A percentile compares a stretch with the other conserved stretches of the same genome.
Evolutionary conservation across 176 grass and related monocot genomes (phyloP).

Genomic region (Alloteropsis semialata): DNA sequence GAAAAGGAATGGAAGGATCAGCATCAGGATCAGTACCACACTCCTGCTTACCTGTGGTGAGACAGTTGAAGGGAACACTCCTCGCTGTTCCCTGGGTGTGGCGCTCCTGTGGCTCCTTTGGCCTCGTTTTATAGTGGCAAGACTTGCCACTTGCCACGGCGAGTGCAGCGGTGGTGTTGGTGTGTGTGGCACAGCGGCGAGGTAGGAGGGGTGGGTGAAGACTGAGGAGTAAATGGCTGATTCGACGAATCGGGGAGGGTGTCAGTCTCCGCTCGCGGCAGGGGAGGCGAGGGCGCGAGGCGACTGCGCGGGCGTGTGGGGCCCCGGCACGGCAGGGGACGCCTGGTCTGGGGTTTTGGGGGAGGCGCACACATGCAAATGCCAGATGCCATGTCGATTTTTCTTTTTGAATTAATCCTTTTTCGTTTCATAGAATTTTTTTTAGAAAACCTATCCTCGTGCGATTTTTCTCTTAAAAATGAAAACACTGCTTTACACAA

Average conservation of each 20-base stretch:
- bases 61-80: neutral
- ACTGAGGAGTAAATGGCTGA: constrained; percentile 36
- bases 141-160: neutral
- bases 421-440: too few species aligned
- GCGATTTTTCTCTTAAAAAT: too few species aligned
- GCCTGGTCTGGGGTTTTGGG: neutral
- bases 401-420: neutral
- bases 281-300: neutral
- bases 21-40: constrained; percentile 1
- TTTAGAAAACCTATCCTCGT: too few species aligned
- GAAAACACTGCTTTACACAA: too few species aligned
- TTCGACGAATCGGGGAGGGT: constrained; percentile 51
- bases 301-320: neutral
- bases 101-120: neutral
- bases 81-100: neutral
- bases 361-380: neutral
- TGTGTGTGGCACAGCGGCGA: neutral
- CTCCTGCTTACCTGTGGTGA: constrained; percentile 2
- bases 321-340: neutral
- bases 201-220: neutral
- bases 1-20: constrained; percentile 37
- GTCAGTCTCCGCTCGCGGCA: neutral
- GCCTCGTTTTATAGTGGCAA: neutral
- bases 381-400: neutral
- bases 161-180: neutral